Conservation (phyloP, 192 early-diverging fungal species). For the Chytriomyces sp. region DNA sequence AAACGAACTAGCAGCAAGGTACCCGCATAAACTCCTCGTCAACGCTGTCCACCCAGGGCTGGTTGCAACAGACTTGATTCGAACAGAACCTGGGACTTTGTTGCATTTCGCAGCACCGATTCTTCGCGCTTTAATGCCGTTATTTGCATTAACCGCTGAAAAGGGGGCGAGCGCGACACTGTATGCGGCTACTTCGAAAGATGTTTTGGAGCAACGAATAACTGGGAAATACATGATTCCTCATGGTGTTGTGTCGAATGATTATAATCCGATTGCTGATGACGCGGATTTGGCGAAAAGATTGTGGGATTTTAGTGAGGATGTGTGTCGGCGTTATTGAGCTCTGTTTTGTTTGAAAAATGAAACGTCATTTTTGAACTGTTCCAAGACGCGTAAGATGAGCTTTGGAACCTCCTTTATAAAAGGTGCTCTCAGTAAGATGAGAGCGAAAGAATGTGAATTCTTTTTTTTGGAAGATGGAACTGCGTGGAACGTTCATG, state of each 20-base stretch:
- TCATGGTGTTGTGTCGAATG: neutral
- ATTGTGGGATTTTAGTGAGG: neutral
- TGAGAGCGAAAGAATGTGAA: too few species aligned
- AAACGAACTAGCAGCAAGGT: neutral
- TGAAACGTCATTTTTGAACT: too few species aligned
- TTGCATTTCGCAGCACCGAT: neutral
- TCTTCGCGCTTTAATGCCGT: neutral
- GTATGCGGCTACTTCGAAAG: neutral
- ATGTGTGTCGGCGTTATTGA: neutral
- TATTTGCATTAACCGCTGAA: neutral
- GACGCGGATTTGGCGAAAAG: neutral
- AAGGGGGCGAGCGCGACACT: slow-evolving; percentile 1
- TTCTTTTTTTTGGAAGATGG: too few species aligned
- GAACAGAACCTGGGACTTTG: neutral
- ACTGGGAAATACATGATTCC: neutral
- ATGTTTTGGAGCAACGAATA: neutral
- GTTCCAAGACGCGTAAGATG: too few species aligned
- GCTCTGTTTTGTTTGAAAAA: neutral
- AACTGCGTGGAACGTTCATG: too few species aligned
- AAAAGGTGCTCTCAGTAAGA: too few species aligned
- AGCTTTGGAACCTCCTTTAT: too few species aligned
- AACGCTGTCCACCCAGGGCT: neutral
- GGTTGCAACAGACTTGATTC: neutral
- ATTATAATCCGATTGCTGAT: neutral
- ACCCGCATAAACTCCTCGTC: neutral